A percentile compares a stretch with the other conserved stretches of the same genome.
phyloP scores from a whole-genome alignment of 257 asterid genomes.

The Ehretia macrophylla region DNA sequence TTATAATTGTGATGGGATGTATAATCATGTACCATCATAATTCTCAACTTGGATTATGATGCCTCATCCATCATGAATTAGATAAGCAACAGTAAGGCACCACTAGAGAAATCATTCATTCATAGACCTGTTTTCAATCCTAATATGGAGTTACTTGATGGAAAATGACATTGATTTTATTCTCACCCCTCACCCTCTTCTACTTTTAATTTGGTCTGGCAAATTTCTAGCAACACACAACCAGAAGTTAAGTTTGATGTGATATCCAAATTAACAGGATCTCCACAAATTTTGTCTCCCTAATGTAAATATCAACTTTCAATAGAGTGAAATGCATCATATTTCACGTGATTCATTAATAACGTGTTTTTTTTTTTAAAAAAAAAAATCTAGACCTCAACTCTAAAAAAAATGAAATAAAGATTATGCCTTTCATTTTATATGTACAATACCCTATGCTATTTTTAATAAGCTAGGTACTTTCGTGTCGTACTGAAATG shows the following conservation, averaged over 20 bases:
- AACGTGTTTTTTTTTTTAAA: too few species aligned
- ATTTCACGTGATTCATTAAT: too few species aligned
- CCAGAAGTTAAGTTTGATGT: background rate
- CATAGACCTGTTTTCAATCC: constrained; percentile 11
- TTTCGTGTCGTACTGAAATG: too few species aligned
- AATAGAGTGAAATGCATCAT: too few species aligned
- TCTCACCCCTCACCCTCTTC: background rate
- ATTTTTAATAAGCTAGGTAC: too few species aligned
- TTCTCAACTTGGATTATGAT: constrained; percentile 40
- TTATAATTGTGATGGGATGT: constrained; percentile 32
- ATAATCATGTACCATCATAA: constrained; percentile 33
- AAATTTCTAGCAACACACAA: too few species aligned
- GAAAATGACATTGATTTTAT: constrained; percentile 40
- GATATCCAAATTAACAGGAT: constrained; percentile 31
- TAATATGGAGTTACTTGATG: constrained; percentile 15
- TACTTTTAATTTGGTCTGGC: constrained; percentile 16
- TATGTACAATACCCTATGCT: too few species aligned
- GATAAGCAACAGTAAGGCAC: constrained; percentile 37
- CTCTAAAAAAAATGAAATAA: too few species aligned
- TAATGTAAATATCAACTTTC: background rate
- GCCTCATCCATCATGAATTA: constrained; percentile 29
- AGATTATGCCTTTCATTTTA: too few species aligned
- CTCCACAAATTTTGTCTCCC: constrained; percentile 17
- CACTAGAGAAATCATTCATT: constrained; percentile 16
- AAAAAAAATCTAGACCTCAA: too few species aligned